Base-by-base conservation (phyloP, 768 basidiomycete species). In the Mycena vitilis region DNA sequence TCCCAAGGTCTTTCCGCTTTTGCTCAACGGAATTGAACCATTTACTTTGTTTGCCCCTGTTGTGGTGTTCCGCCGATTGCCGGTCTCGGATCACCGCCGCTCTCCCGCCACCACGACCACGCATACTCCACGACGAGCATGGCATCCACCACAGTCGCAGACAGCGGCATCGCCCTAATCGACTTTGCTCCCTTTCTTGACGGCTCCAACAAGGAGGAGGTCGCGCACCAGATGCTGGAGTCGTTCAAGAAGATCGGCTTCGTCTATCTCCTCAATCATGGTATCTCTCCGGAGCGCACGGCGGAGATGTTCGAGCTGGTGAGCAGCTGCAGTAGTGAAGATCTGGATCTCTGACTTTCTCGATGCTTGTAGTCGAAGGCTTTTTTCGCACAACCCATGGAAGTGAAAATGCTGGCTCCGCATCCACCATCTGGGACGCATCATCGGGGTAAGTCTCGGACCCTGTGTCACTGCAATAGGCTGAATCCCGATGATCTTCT, bases 181-280 rank as follows among this genome's bases (percentile, higher is more conserved):
- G 56, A 58, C 44, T 58, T 58, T 15, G 7, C 56, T 7, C 15
- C 40, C 5, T 58, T 58, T 23, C 44, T 58, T 8, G 56, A 58
- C 16, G 56, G 56, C 2, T 58, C 56, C 22, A 25, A 42, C 44
- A 58, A 58, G 56, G 40, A 58, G 23, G 42, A 42, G 10, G 56
- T 58, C 42, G 56, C 40, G 3, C 13, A 44, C 40, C 20, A 25
- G 15, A 58, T 58, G 16, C 22, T 58, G 0, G 5, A 4, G 18
- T 42, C 56, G 4, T 58, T 58, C n/a, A 58, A 45, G 23, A 18
- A 58, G 11, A 58, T 44, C 16, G 56, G 56, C 13, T 58, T 58
- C 56, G 56, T 58, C 9, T 58, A 58, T 23, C 56, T 58, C 23
- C n/a, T 44, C 5, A 58, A 44, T 18, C 56, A 58, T 25, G 56